phyloP scores from a whole-genome alignment of 257 asterid genomes.

The Solanum megistacrolobum region DNA sequence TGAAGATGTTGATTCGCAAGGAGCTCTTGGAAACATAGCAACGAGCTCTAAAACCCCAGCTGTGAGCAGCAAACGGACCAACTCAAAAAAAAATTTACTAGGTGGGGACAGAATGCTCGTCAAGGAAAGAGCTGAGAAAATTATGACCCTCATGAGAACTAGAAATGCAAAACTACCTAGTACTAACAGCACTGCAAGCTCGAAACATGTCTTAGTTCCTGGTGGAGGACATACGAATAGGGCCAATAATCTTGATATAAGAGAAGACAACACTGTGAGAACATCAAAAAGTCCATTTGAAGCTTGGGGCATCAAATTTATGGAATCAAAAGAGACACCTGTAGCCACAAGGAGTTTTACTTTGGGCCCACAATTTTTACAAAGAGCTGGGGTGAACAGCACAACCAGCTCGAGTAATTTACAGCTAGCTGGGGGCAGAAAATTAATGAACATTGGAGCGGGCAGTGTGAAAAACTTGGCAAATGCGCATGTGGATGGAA shows the following conservation, averaged over 20 bases:
- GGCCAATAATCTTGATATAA: background rate
- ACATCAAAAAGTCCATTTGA: background rate
- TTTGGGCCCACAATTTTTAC: background rate
- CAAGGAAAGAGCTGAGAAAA: background rate
- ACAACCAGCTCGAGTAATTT: background rate
- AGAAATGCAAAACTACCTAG: background rate
- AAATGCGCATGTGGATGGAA: background rate
- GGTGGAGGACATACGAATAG: background rate
- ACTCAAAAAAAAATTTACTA: background rate
- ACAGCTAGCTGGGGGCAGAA: background rate
- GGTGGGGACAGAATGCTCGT: background rate
- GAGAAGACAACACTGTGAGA: background rate
- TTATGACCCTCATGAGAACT: background rate
- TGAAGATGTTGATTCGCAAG: conserved; percentile 2
- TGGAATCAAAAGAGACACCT: background rate
- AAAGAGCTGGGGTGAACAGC: background rate
- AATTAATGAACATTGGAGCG: background rate
- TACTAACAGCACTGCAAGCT: background rate
- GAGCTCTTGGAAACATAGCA: background rate
- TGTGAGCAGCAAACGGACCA: background rate
- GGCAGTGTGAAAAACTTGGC: background rate
- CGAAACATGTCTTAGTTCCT: background rate
- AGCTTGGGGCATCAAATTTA: background rate
- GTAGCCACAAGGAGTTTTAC: background rate
- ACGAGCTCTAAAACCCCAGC: background rate